phyloP scores from a whole-genome alignment of 352 stramenopile species.

The Sclerospora graminicola region DNA sequence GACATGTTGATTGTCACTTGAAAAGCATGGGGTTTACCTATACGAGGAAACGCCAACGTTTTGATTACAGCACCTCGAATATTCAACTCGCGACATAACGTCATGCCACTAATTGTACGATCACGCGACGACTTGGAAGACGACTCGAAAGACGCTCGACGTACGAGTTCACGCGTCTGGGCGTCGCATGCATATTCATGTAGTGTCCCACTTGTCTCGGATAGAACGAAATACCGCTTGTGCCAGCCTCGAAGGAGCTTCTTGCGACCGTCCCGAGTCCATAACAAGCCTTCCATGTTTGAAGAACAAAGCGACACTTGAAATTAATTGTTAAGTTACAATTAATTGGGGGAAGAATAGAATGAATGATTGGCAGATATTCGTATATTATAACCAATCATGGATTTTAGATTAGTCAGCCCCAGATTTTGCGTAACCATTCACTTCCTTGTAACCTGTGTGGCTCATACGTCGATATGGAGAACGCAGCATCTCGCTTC shows the following conservation, averaged over 20 bases:
- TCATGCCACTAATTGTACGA: constrained; percentile 22
- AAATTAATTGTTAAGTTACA: not conserved
- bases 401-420: not conserved
- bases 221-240: constrained; percentile 61
- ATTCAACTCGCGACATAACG: constrained; percentile 32
- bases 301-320: not conserved
- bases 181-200: constrained; percentile 37
- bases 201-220: constrained; percentile 22
- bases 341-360: too few species aligned
- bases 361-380: too few species aligned
- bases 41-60: constrained; percentile 39
- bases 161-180: constrained; percentile 4
- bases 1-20: constrained; percentile 24
- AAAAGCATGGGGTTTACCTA: constrained; percentile 41
- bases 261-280: constrained; percentile 30
- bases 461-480: too few species aligned
- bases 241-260: constrained; percentile 58
- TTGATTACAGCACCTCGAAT: constrained; percentile 25
- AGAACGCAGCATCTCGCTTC: constrained; percentile 74
- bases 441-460: constrained; percentile 7
- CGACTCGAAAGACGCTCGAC: constrained; percentile 7
- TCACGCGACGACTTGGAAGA: constrained; percentile 9
- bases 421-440: constrained; percentile 9
- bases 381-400: too few species aligned
- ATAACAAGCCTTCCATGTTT: constrained; percentile 53